Base-by-base conservation (phyloP, 2,329 filamentous ascomycete species). In the Colletotrichum sublineola region DNA sequence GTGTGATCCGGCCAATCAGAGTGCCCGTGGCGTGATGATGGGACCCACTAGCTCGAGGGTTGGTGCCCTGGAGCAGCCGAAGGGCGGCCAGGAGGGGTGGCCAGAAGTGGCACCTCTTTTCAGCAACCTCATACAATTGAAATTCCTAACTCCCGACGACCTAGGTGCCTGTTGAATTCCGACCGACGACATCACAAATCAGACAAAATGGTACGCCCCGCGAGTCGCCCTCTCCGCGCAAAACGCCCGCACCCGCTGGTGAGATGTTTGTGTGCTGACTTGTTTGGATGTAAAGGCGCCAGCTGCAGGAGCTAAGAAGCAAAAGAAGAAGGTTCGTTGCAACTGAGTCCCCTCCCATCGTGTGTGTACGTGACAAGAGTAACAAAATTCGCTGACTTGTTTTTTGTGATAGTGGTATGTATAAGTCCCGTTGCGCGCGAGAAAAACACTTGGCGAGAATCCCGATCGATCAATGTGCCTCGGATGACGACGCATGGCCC, bases 271-370 rank as follows among this genome's bases (percentile, higher is more conserved):
- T 70, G 42, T 73, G 24, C 70, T 73, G 67, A 73, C 70, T 65
- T 48, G n/a, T 55, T 50, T 55, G 24, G 48, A 63, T 53, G 60
- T 70, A 44, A 75, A 74, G 84, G 82, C 82, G 80, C 82, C 83
- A 77, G 83, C 83, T 80, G 81, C 83, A 79, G 83, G 83, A 83
- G 83, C 80, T 80, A 85, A 84, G 82, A 85, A 86, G 82, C 83
- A 85, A 81, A 86, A 86, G 84, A 85, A 86, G 83, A 85, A 86
- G 69, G 74, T 75, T 74, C 65, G 71, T 74, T 44, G 31, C 55
- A 33, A 52, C 42, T 48, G 11, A 31, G 56, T 58, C 31, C 53
- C 50, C 9, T 11, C 38, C 42, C 33, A 33, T 3, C 20, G 6
- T 42, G 61, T 63, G 33, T 63, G 40, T 24, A 36, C 20, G 31